These are phyloP conservation scores for Ascochyta lentis DNA, from an alignment of 2,329 filamentous ascomycete species.

Conservation along the genomic window DNA sequence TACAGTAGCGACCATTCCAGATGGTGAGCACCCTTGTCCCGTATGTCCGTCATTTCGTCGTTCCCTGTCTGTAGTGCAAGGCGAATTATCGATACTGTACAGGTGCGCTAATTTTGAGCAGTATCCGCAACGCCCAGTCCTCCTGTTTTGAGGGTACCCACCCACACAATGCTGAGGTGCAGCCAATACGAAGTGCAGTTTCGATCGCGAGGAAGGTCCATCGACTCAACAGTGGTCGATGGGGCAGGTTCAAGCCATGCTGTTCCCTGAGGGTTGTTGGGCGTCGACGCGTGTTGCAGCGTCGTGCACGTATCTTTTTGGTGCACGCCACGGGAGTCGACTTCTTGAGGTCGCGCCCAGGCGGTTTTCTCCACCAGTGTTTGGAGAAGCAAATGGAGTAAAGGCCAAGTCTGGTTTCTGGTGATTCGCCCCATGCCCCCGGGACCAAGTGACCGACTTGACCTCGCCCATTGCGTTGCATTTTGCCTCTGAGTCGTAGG, in stretches of 20 bases:
- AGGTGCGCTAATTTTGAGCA: constrained; percentile 21
- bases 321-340: not conserved
- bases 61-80: constrained; percentile 26
- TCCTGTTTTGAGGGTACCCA: not conserved
- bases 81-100: constrained; percentile 29
- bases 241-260: not conserved
- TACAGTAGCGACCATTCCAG: constrained; percentile 26
- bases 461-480: not conserved
- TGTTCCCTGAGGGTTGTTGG: not conserved
- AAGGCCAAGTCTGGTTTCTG: not conserved
- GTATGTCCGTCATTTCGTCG: constrained; percentile 25
- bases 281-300: not conserved
- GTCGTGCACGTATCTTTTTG: not conserved
- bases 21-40: constrained; percentile 20
- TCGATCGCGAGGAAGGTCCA: not conserved
- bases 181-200: not conserved
- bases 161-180: constrained; percentile 1
- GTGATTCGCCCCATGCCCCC: not conserved
- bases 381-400: not conserved
- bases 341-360: not conserved
- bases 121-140: not conserved
- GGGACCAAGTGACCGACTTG: not conserved
- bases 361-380: not conserved
- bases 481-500: not conserved
- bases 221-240: not conserved